Percentiles rank a stretch among this genome's conserved stretches.
phyloP scores from a whole-genome alignment of 768 basidiomycete species.

The Mycena venus region DNA sequence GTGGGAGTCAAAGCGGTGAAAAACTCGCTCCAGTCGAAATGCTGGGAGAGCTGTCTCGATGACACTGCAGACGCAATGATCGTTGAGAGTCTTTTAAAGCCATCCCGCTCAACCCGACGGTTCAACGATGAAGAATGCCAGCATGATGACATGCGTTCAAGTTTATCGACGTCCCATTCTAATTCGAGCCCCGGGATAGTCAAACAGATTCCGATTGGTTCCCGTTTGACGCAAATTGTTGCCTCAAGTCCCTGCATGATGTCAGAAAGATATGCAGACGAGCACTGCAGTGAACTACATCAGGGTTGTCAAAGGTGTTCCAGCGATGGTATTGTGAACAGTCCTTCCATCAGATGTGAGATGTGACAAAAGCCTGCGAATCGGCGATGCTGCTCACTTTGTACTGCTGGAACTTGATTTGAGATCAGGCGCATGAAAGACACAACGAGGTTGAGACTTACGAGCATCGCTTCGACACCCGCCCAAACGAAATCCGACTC shows the following conservation, averaged over 20 bases:
- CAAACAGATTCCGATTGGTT: background rate
- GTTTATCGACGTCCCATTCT: background rate
- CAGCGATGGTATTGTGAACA: background rate
- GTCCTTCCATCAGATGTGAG: background rate
- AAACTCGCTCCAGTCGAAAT: background rate
- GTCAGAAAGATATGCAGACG: background rate
- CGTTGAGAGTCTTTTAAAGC: background rate
- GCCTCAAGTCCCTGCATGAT: background rate
- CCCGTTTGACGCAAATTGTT: background rate
- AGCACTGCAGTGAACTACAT: background rate
- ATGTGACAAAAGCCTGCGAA: too few species aligned
- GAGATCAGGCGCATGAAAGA: background rate
- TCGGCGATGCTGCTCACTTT: constrained; percentile 1
- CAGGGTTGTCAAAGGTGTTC: background rate
- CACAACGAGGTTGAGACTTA: background rate
- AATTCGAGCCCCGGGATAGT: background rate
- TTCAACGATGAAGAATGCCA: background rate
- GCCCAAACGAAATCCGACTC: background rate
- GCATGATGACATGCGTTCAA: background rate
- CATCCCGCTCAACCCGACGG: background rate
- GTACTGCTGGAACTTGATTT: constrained; percentile 3
- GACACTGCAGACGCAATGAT: too few species aligned
- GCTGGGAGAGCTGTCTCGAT: background rate
- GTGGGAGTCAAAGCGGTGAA: too few species aligned
- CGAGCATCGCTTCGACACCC: background rate